phyloP scores from a whole-genome alignment of 1,284 basidiomycete genomes.

The Trichosporon asahii region DNA sequence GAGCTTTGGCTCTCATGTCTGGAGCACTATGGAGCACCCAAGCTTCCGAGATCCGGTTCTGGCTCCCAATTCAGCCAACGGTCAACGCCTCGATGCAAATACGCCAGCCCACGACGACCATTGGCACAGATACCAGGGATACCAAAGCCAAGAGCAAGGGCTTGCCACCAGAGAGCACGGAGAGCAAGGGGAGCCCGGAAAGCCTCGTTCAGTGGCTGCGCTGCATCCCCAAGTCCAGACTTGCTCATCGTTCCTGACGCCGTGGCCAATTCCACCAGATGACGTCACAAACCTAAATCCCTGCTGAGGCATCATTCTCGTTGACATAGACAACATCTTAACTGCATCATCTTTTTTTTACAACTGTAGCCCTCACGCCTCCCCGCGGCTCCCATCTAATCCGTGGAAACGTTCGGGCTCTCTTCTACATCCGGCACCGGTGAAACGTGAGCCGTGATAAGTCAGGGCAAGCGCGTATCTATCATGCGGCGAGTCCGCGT shows the following conservation, averaged over 20 bases:
- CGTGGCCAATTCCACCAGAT: background rate
- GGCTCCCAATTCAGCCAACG: background rate
- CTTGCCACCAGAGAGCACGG: background rate
- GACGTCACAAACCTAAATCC: background rate
- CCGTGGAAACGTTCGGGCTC: background rate
- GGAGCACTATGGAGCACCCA: background rate
- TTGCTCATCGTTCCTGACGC: slow-evolving; percentile 2
- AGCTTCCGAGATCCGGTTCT: slow-evolving; percentile 1
- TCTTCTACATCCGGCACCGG: background rate
- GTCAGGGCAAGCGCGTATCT: background rate
- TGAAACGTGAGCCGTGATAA: background rate
- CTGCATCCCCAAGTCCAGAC: background rate
- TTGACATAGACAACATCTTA: background rate
- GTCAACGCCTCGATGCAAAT: background rate
- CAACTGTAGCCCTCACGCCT: background rate
- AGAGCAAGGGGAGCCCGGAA: too few relatives aligned
- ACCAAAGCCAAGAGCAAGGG: background rate
- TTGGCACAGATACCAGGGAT: background rate
- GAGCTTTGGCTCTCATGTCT: background rate
- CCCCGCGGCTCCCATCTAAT: background rate
- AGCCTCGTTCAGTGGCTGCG: too few relatives aligned
- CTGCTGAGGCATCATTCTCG: background rate
- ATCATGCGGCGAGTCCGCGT: slow-evolving; percentile 22
- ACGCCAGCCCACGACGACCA: background rate
- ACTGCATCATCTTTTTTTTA: background rate